Evolutionary conservation across 805 yeast genomes (phyloP).

Genomic region (Candida jianshihensis): DNA sequence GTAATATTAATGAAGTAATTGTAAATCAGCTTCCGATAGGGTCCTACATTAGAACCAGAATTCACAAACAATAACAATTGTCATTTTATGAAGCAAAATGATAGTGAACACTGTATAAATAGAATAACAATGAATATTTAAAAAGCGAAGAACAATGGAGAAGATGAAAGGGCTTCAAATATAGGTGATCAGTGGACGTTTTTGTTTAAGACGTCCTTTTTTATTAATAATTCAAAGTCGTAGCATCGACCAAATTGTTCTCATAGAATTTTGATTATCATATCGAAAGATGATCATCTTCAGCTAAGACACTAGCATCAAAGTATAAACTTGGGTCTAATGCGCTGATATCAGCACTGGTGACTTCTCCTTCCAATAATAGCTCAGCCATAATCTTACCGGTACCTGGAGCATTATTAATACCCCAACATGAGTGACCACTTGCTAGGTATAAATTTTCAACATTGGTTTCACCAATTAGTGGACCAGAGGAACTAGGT

Average conservation of each 20-base stretch:
- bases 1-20: too few relatives aligned
- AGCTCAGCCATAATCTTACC: slow-evolving; percentile 91
- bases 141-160: neutral
- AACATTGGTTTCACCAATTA: slow-evolving; percentile 90
- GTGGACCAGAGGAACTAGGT: slow-evolving; percentile 87
- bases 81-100: too few relatives aligned
- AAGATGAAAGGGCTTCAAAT: neutral
- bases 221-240: too few relatives aligned
- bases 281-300: slow-evolving; percentile 6
- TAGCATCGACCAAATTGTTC: slow-evolving; percentile 12
- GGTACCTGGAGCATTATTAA: slow-evolving; percentile 94
- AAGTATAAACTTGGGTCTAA: slow-evolving; percentile 84
- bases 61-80: too few relatives aligned
- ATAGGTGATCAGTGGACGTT: slow-evolving; percentile 33
- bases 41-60: too few relatives aligned
- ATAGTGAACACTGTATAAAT: too few relatives aligned
- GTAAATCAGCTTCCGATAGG: too few relatives aligned
- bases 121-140: neutral
- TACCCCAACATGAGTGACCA: slow-evolving; percentile 99
- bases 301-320: slow-evolving; percentile 49
- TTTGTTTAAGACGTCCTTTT: too few relatives aligned
- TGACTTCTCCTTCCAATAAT: slow-evolving; percentile 73
- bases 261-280: too few relatives aligned
- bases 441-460: slow-evolving; percentile 71
- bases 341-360: slow-evolving; percentile 71